A percentile compares a stretch with the other conserved stretches of the same genome.
Conservation (phyloP, 305 asterid species). For the Fraxinus paxiana region DNA sequence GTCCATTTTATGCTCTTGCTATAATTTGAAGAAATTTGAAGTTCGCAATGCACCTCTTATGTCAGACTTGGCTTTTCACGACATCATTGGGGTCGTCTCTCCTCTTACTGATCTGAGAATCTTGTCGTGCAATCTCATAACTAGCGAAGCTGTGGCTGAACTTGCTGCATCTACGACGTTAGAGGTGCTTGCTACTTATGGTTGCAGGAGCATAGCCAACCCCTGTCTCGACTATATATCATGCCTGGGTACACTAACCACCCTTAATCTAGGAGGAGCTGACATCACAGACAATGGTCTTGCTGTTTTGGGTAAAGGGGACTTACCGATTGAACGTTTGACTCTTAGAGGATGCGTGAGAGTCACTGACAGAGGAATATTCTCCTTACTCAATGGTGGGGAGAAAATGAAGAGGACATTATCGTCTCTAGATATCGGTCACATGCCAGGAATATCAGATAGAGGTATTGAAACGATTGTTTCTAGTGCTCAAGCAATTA, state of each 20-base stretch:
- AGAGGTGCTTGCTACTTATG: conserved; percentile 53
- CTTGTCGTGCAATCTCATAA: conserved; percentile 55
- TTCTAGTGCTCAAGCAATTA: conserved; percentile 39
- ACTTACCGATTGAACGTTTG: conserved; percentile 44
- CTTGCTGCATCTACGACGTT: conserved; percentile 45
- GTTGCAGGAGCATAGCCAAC: conserved; percentile 71
- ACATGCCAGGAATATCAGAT: conserved; percentile 70
- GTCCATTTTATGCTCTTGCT: conserved; percentile 47
- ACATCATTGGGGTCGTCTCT: conserved; percentile 36
- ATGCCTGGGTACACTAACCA: conserved; percentile 41
- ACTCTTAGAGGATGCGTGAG: conserved; percentile 60
- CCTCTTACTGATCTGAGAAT: conserved; percentile 60
- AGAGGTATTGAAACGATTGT: conserved; percentile 49
- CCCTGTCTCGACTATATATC: conserved; percentile 48
- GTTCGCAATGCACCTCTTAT: conserved; percentile 47
- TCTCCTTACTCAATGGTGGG: conserved; percentile 36
- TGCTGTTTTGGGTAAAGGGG: conserved; percentile 43
- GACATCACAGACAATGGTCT: conserved; percentile 67
- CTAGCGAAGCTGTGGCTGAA: conserved; percentile 60
- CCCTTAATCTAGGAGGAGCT: conserved; percentile 59
- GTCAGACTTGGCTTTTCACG: conserved; percentile 66
- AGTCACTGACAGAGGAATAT: conserved; percentile 61
- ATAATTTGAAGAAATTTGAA: conserved; percentile 58
- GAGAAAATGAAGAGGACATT: conserved; percentile 45
- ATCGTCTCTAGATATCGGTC: conserved; percentile 52